Base-by-base conservation (phyloP, 768 basidiomycete genomes). In the Termitomyces sp. region DNA sequence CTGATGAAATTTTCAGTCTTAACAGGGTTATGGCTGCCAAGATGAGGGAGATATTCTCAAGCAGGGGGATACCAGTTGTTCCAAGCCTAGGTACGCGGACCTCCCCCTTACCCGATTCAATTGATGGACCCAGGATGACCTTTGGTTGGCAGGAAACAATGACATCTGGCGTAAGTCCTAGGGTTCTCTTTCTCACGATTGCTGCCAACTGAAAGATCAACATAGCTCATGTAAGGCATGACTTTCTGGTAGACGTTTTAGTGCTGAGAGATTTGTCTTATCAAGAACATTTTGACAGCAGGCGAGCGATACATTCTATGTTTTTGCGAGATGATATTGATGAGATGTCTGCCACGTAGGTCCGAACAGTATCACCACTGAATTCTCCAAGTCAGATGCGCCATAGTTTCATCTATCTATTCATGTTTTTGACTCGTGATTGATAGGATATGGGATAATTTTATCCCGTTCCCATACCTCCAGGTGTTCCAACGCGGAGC, bases 401-500 rank as follows among this genome's bases (percentile, higher is more conserved):
- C 74, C 40, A 44, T 61, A 57, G 48, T 58, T 59, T 43, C 48
- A 44, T 36, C 46, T 59, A 55, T 42, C 45, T 57, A 58, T 58
- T 57, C 58, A 28, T 45, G 50, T 59, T 57, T 42, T 59, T 63
- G 49, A 61, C 44, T 28, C 36, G 50, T 57, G 50, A 49, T 65
- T 42, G 55, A 46, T 65, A 88, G 87, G 54, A 91, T 94, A 61
- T 96, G 94, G 94, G 76, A 79, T 54, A 61, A 79, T 7, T 91
- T 92, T 69, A 86, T 97, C 56, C 93, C 94, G 1, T 83, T 88
- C 66, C 82, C 85, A 36, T 79, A 86, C 59, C 82, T 82, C 52
- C 89, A 90, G 72, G 85, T 90, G 22, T 94, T 96, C 70, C 86
- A 88, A 61, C 80, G 90, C 35, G 93, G 94, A n/a, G 91, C 86